Evolutionary conservation across 2,329 filamentous ascomycete genomes (phyloP), one percentile per base, ranked within the genome.

Genomic region (Colletotrichum cuscutae): DNA sequence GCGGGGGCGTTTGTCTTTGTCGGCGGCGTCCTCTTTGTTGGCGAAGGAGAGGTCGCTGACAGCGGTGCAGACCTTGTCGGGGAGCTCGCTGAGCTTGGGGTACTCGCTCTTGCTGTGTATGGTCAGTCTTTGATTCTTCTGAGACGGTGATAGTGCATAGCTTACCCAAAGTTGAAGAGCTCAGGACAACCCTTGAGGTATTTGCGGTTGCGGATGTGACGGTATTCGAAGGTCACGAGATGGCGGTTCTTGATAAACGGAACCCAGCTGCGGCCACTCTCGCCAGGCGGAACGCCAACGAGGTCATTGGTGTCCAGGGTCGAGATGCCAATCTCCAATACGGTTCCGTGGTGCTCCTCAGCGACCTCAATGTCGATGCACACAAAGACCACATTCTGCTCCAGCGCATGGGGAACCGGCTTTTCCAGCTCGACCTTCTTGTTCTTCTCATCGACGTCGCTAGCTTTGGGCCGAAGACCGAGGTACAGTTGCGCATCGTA

Each of bases 271-370:
- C 84, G 77, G 3, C 91, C 94, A 30, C 85, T 81, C 2, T 84
- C 77, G 0, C 94, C 94, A 3, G 94, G 93, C 0, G 89, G 77
- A 0, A 91, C 74, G 8, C 81, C 83, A 1, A 82, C 77, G 26
- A 95, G 79, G 49, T 88, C 81, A 5, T 81, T 77, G 1, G 93
- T 95, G 79, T 98, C 95, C 0, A 98, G 86, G 3, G 92, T 91
- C 1, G 94, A 92, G 53, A 99, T 86, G 1, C 97, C 97, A 52
- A 99, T 87, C 81, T 99, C 97, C 0, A 95, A 97, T 71, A 98
- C 88, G 13, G 89, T 85, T 42, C 87, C 84, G 13, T 90, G 89
- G 57, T 89, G 85, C 26, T 84, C 82, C 80, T 99, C 97, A 71
- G 92, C 94, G 1, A 92, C 91, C 81, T 99, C 97, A 37, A 97